A percentile compares a stretch with the other conserved stretches of the same genome.
phyloP scores from a whole-genome alignment of 257 asterid genomes.

The Solanum megistacrolobum region DNA sequence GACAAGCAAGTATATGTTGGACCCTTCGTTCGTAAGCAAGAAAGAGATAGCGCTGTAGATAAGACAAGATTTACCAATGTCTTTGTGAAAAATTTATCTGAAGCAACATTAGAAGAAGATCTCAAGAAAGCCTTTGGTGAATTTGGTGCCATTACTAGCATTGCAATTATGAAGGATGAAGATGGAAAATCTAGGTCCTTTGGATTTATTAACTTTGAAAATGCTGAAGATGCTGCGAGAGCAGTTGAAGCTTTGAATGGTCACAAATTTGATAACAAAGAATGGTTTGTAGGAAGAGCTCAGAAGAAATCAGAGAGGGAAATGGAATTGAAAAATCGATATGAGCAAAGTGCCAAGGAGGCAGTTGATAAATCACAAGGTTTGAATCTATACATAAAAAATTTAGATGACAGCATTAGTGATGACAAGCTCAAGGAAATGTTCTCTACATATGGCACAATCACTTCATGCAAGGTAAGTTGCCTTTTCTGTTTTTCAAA shows the following conservation, averaged over 20 bases:
- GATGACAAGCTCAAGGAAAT: slow-evolving; percentile 85
- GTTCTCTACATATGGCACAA: slow-evolving; percentile 63
- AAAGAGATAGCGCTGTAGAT: slow-evolving; percentile 59
- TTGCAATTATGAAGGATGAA: slow-evolving; percentile 70
- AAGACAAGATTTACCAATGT: slow-evolving; percentile 69
- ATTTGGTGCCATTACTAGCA: slow-evolving; percentile 59
- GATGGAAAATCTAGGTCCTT: slow-evolving; percentile 81
- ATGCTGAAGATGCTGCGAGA: slow-evolving; percentile 80
- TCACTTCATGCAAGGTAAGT: slow-evolving; percentile 84
- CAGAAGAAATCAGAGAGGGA: slow-evolving; percentile 93
- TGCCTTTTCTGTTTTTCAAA: neutral
- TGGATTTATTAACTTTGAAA: slow-evolving; percentile 89
- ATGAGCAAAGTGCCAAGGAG: slow-evolving; percentile 72
- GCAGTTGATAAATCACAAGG: slow-evolving; percentile 81
- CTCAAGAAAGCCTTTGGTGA: slow-evolving; percentile 54
- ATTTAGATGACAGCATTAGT: slow-evolving; percentile 66
- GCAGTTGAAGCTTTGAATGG: slow-evolving; percentile 84
- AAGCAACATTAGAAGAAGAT: slow-evolving; percentile 63
- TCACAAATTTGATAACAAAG: slow-evolving; percentile 53
- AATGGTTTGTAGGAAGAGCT: slow-evolving; percentile 90
- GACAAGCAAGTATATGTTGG: slow-evolving; percentile 86
- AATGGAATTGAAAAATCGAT: slow-evolving; percentile 47
- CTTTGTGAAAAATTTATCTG: slow-evolving; percentile 77
- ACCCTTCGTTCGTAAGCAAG: slow-evolving; percentile 81
- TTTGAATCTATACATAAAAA: slow-evolving; percentile 71